Evolutionary conservation across 352 stramenopile genomes (phyloP).

Genomic region (Globisporangium middletonii): DNA sequence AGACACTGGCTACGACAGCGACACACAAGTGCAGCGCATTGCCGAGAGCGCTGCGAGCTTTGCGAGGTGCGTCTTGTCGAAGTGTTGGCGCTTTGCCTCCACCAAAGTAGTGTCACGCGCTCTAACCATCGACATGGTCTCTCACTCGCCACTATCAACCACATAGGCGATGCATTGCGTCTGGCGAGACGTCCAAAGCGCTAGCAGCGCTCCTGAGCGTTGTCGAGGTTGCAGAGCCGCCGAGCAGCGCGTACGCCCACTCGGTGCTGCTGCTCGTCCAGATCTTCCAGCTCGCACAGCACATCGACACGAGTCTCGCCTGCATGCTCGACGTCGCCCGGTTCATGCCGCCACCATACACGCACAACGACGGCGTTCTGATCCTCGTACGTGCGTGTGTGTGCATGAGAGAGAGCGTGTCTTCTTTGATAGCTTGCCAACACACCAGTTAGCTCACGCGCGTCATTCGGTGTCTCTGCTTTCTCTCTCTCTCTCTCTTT

Average conservation of each 20-base stretch:
- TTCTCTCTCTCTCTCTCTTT: not conserved
- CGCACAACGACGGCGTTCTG: conserved; percentile 23
- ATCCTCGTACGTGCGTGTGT: conserved; percentile 30
- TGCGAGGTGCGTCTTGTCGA: conserved; percentile 6
- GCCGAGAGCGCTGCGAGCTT: conserved; percentile 20
- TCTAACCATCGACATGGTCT: not conserved
- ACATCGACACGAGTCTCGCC: conserved; percentile 25
- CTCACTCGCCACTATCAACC: not conserved
- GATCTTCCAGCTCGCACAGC: conserved; percentile 22
- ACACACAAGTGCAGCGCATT: conserved; percentile 13
- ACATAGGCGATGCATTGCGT: conserved; percentile 35
- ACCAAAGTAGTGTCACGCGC: not conserved
- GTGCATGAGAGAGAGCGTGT: not conserved
- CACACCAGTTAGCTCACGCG: not conserved
- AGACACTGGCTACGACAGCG: conserved; percentile 10
- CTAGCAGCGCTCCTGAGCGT: conserved; percentile 34
- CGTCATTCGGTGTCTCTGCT: not conserved
- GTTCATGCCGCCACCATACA: conserved; percentile 46
- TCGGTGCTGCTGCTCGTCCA: conserved; percentile 35
- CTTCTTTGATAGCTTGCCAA: not conserved
- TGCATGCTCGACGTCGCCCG: conserved; percentile 37
- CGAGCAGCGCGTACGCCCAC: conserved; percentile 20
- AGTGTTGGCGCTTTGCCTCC: not conserved
- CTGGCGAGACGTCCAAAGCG: conserved; percentile 35
- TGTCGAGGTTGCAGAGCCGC: conserved; percentile 29